Evolutionary conservation across 1,284 basidiomycete species (phyloP).

Genomic region (Heliocybe sulcata): DNA sequence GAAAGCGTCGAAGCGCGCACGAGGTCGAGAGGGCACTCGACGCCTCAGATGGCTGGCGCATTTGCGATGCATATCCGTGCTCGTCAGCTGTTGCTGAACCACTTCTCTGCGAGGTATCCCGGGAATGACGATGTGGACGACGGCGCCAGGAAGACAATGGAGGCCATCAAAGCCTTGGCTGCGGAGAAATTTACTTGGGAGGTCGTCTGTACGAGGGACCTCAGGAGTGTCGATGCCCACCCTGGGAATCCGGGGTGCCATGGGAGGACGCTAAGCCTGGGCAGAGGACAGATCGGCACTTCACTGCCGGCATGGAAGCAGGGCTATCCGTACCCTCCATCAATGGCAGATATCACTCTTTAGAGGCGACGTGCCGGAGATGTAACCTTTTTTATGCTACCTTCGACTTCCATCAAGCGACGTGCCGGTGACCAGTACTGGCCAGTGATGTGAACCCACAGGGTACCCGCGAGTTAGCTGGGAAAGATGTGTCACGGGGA

Average conservation of each 20-base stretch:
- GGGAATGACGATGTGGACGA: slow-evolving; percentile 34
- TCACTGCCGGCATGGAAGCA: too few species aligned
- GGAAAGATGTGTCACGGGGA: too few species aligned
- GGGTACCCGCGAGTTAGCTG: too few species aligned
- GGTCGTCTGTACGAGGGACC: slow-evolving; percentile 63
- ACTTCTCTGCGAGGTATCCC: slow-evolving; percentile 62
- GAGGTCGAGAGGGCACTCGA: slow-evolving; percentile 85
- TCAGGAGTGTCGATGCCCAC: slow-evolving; percentile 59
- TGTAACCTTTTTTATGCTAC: too few species aligned
- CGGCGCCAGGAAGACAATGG: slow-evolving; percentile 47
- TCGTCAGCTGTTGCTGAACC: slow-evolving; percentile 70
- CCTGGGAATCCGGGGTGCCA: not conserved
- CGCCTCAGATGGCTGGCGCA: slow-evolving; percentile 83
- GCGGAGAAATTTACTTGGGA: slow-evolving; percentile 40
- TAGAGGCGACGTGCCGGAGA: too few species aligned
- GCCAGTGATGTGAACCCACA: too few species aligned
- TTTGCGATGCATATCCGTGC: slow-evolving; percentile 73
- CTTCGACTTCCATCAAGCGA: too few species aligned
- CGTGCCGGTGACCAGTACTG: too few species aligned
- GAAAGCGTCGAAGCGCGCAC: slow-evolving; percentile 62
- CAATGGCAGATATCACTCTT: too few species aligned
- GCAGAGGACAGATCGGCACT: slow-evolving; percentile 3
- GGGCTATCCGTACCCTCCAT: too few species aligned
- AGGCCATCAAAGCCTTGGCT: slow-evolving; percentile 51
- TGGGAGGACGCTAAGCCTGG: not conserved